These are phyloP conservation scores for Taiozyma onychis DNA, from an alignment of 1,139 yeast genomes.

Conservation along the genomic window DNA sequence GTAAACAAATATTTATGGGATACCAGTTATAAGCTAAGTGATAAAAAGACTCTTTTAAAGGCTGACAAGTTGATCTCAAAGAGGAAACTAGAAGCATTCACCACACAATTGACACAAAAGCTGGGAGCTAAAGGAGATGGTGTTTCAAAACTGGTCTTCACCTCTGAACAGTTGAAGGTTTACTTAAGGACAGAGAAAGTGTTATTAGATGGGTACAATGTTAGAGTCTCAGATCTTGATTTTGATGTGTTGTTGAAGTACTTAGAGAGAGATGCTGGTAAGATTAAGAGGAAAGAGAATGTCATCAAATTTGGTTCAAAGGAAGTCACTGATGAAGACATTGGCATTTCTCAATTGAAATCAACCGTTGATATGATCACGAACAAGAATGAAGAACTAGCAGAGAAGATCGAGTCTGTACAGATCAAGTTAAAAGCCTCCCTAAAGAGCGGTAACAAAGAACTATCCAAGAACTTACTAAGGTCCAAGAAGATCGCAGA, in stretches of 20 bases:
- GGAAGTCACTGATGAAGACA: constrained; percentile 28
- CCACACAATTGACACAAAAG: constrained; percentile 5
- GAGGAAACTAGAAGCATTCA: constrained; percentile 12
- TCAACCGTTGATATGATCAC: constrained; percentile 14
- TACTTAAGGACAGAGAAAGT: constrained; percentile 7
- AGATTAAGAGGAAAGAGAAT: constrained; percentile 10
- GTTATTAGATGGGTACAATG: neutral
- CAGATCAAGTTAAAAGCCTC: constrained; percentile 15
- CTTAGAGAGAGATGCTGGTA: constrained; percentile 16
- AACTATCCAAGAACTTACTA: constrained; percentile 18
- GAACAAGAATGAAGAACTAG: constrained; percentile 13
- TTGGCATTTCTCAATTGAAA: constrained; percentile 27
- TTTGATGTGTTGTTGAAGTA: constrained; percentile 16
- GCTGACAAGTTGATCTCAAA: constrained; percentile 16
- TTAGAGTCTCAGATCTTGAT: constrained; percentile 14
- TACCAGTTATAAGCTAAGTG: constrained; percentile 18
- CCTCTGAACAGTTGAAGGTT: constrained; percentile 8
- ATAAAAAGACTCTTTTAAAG: constrained; percentile 12
- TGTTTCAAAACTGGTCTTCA: constrained; percentile 13
- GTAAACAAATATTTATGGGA: constrained; percentile 19
- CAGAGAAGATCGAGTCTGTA: constrained; percentile 15
- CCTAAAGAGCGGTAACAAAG: constrained; percentile 13
- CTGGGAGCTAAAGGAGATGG: neutral
- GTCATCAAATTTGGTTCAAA: constrained; percentile 16
- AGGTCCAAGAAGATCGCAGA: constrained; percentile 28